Evolutionary conservation across 495 filamentous ascomycete species (phyloP).

Genomic region (Hypoxylon lenormandii): DNA sequence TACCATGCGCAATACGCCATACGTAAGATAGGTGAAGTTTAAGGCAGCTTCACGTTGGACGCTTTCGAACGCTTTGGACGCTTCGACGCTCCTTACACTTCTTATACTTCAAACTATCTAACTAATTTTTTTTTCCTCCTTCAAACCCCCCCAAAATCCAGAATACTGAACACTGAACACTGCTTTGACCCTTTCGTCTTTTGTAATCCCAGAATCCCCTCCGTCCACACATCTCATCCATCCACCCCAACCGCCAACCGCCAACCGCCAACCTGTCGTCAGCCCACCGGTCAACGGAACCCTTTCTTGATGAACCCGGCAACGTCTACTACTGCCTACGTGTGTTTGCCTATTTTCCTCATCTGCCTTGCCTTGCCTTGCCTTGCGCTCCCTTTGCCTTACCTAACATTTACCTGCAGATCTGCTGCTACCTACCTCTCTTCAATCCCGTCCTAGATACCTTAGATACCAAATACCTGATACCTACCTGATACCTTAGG

Average conservation of each 20-base stretch:
- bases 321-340: neutral
- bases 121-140: too few relatives aligned
- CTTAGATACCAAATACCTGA: neutral
- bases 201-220: too few relatives aligned
- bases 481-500: conserved; percentile 1
- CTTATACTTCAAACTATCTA: neutral
- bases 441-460: neutral
- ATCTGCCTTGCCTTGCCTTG: conserved; percentile 5
- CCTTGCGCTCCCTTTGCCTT: neutral
- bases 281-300: conserved; percentile 5
- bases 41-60: conserved; percentile 32
- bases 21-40: conserved; percentile 24
- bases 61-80: neutral
- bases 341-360: conserved; percentile 15
- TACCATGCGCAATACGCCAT: conserved; percentile 1
- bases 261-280: neutral
- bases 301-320: conserved; percentile 17
- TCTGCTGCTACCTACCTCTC: neutral
- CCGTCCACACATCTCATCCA: neutral
- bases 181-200: too few relatives aligned
- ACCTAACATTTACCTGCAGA: neutral
- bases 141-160: too few relatives aligned
- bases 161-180: too few relatives aligned
- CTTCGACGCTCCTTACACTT: neutral
- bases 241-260: conserved; percentile 1